phyloP scores from a whole-genome alignment of 108 stramenopile species.

The Thalassiosira profunda region DNA sequence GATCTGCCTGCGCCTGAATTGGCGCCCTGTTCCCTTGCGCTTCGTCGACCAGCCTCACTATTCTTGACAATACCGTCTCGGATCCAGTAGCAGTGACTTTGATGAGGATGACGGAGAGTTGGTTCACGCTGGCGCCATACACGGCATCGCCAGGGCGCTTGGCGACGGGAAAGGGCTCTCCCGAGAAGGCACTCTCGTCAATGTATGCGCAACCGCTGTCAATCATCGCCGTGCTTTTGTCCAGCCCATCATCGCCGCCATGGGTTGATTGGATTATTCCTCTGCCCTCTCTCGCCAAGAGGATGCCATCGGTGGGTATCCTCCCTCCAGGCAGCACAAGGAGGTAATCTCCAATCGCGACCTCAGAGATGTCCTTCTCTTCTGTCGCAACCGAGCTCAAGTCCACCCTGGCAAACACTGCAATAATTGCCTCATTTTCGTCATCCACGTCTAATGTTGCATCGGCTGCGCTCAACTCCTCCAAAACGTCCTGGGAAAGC shows the following conservation, averaged over 20 bases:
- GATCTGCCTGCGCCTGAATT: slow-evolving; percentile 93
- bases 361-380: slow-evolving; percentile 52
- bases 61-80: slow-evolving; percentile 77
- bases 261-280: slow-evolving; percentile 14
- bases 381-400: slow-evolving; percentile 53
- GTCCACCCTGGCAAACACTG: slow-evolving; percentile 25
- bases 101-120: slow-evolving; percentile 67
- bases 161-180: slow-evolving; percentile 91
- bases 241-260: background rate
- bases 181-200: slow-evolving; percentile 95
- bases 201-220: slow-evolving; percentile 49
- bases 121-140: slow-evolving; percentile 83
- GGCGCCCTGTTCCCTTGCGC: slow-evolving; percentile 95
- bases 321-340: slow-evolving; percentile 74
- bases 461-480: slow-evolving; percentile 17
- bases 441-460: slow-evolving; percentile 7
- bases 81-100: slow-evolving; percentile 83
- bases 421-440: slow-evolving; percentile 17
- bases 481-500: slow-evolving; percentile 21
- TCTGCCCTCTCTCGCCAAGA: slow-evolving; percentile 45
- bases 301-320: slow-evolving; percentile 84
- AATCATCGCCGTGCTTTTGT: background rate
- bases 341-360: slow-evolving; percentile 68
- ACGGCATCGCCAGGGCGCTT: slow-evolving; percentile 67
- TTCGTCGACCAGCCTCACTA: slow-evolving; percentile 92